Evolutionary conservation across 352 stramenopile species (phyloP), one percentile per base, ranked within the genome.

Genomic region (Peronospora farinosa): DNA sequence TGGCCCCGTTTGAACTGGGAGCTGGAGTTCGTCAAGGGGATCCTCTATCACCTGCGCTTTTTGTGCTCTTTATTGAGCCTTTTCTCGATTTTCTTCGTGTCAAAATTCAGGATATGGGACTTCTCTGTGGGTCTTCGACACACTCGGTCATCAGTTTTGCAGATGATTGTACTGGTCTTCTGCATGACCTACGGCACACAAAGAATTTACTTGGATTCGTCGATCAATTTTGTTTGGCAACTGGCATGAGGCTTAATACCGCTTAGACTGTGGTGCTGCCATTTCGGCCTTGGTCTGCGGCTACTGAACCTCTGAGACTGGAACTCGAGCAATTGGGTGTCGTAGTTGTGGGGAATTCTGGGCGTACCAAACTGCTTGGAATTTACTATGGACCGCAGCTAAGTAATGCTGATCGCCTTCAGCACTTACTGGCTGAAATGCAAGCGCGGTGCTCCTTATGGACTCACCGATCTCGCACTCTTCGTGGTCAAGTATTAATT

Each of bases 31-130:
- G 38, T 8, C 17, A 43, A 21, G n/a, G 35, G 2, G 35, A 40
- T 8, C n/a, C 35, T 1, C 16, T 40, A 7, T 40, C 35, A 13
- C 38, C 16, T 5, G 17, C 16, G 5, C 7, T 43, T 3, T 43
- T 30, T 30, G 38, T 27, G 28, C 28, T 43, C 17, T 43, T 43
- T 43, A 43, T 43, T 8, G 38, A 43, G 16, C 17, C 38, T 43
- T 43, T 31, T n/a, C n/a, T 43, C 11, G 15, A 43, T 30, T 43
- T 30, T 15, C 38, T 43, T 1, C 38, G 17, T 5, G 17, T 7
- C 7, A 43, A 30, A 3, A 5, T 43, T 7, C n/a, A 41, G 6
- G 15, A 13, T 7, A 1, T 11, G 10, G 36, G n/a, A n/a, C 36
- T 41, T 25, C 21, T 6, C 0, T 17, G 16, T 25, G 38, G 17